These are phyloP conservation scores for Verticillium nonalfalfae DNA, from an alignment of 2,329 filamentous ascomycete species.

Conservation along the genomic window DNA sequence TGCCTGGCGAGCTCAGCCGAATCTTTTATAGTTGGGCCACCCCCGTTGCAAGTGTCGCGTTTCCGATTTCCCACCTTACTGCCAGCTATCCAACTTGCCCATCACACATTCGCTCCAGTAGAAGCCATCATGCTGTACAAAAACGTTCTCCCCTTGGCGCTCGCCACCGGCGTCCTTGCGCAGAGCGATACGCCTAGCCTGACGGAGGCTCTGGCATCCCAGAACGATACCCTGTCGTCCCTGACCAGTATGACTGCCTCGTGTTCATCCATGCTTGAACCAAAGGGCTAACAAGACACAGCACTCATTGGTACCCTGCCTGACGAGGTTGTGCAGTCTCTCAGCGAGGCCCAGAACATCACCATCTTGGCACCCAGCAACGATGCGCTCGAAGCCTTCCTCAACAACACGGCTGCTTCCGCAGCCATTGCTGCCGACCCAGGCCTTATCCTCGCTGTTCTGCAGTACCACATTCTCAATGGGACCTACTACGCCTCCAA, in stretches of 20 bases:
- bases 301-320: constrained; percentile 15
- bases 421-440: constrained; percentile 11
- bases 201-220: constrained; percentile 14
- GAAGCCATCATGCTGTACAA: constrained; percentile 9
- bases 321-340: constrained; percentile 3
- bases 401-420: constrained; percentile 15
- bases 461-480: constrained; percentile 51
- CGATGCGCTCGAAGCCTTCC: constrained; percentile 30
- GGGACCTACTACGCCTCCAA: constrained; percentile 31
- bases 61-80: neutral
- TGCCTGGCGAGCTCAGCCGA: neutral
- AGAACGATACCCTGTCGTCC: constrained; percentile 19
- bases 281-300: neutral
- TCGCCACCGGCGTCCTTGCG: constrained; percentile 14
- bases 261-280: too few species aligned
- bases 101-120: constrained; percentile 13
- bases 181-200: constrained; percentile 12
- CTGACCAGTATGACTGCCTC: constrained; percentile 11
- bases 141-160: constrained; percentile 7
- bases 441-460: constrained; percentile 27
- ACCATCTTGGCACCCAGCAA: constrained; percentile 53
- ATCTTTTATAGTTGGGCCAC: neutral
- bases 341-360: constrained; percentile 30
- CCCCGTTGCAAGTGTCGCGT: neutral
- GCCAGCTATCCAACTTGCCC: neutral